phyloP scores from a whole-genome alignment of 768 basidiomycete genomes.

The Hypsizygus marmoreus region DNA sequence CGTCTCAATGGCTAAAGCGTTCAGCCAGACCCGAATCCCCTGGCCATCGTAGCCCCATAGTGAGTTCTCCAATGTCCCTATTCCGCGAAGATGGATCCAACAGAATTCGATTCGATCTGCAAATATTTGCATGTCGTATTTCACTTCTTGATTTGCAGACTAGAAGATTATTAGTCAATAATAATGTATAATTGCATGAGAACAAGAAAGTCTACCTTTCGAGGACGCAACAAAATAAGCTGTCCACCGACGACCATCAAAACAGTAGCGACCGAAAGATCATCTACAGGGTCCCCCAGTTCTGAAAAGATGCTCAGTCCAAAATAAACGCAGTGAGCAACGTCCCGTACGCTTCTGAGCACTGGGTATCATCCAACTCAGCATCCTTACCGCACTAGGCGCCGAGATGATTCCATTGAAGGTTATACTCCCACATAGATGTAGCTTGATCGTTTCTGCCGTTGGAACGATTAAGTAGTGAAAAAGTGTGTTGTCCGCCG shows the following conservation, averaged over 20 bases:
- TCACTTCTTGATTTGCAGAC: conserved; percentile 87
- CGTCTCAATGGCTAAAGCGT: conserved; percentile 88
- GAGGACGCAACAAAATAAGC: conserved; percentile 83
- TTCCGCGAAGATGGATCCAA: conserved; percentile 96
- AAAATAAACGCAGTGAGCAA: not conserved
- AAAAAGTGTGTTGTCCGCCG: conserved; percentile 87
- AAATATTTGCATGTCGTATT: conserved; percentile 96
- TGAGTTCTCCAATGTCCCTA: conserved; percentile 93
- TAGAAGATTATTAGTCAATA: conserved; percentile 26
- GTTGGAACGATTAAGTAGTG: conserved; percentile 93
- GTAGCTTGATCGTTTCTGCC: conserved; percentile 77
- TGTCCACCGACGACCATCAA: conserved; percentile 95
- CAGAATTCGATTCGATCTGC: conserved; percentile 98
- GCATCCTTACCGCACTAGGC: conserved; percentile 80
- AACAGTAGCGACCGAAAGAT: conserved; percentile 91
- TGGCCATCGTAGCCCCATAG: conserved; percentile 96
- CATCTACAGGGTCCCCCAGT: conserved; percentile 91
- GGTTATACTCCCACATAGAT: conserved; percentile 92
- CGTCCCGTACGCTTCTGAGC: conserved; percentile 82
- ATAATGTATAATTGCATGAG: not conserved
- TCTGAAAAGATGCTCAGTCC: conserved; percentile 46
- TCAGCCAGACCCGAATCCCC: conserved; percentile 91
- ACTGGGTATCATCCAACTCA: conserved; percentile 97
- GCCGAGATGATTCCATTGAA: conserved; percentile 88
- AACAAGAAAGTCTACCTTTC: conserved; percentile 58